phyloP scores from a whole-genome alignment of 2,329 filamentous ascomycete genomes.

The Scytalidium lignicola region DNA sequence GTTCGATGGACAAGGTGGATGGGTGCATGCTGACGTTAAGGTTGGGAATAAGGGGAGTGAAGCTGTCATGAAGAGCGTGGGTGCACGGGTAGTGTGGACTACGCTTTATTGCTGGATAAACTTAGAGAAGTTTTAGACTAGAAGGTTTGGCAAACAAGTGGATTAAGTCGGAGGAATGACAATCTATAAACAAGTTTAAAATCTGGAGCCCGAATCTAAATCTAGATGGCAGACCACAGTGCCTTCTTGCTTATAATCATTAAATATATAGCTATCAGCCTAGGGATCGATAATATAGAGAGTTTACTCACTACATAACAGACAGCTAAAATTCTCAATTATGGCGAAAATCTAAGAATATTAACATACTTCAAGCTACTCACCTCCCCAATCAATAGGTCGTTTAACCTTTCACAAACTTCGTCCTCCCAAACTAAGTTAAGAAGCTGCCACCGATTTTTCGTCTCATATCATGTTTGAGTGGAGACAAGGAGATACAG shows the following conservation, averaged over 20 bases:
- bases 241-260: no score
- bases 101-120: slow-evolving; percentile 23
- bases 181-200: no score
- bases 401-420: slow-evolving; percentile 28
- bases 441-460: slow-evolving; percentile 62
- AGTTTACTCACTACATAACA: no score
- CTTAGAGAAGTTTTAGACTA: slow-evolving; percentile 9
- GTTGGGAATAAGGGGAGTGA: slow-evolving; percentile 24
- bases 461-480: no score
- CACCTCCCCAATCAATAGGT: slow-evolving; percentile 33
- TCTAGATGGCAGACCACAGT: no score
- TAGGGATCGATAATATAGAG: no score
- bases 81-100: slow-evolving; percentile 9
- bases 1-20: slow-evolving; percentile 21
- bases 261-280: no score
- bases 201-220: no score
- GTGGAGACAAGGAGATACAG: no score
- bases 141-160: not conserved
- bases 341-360: no score
- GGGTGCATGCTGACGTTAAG: slow-evolving; percentile 25
- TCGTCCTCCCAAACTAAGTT: slow-evolving; percentile 45
- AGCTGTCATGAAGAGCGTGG: slow-evolving; percentile 23
- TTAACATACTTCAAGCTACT: slow-evolving; percentile 21
- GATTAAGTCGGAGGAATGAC: not conserved
- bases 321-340: no score